Evolutionary conservation across 257 asterid species (phyloP), one percentile per base, ranked within the genome.

Genomic region (Solanum sparsipilum): DNA sequence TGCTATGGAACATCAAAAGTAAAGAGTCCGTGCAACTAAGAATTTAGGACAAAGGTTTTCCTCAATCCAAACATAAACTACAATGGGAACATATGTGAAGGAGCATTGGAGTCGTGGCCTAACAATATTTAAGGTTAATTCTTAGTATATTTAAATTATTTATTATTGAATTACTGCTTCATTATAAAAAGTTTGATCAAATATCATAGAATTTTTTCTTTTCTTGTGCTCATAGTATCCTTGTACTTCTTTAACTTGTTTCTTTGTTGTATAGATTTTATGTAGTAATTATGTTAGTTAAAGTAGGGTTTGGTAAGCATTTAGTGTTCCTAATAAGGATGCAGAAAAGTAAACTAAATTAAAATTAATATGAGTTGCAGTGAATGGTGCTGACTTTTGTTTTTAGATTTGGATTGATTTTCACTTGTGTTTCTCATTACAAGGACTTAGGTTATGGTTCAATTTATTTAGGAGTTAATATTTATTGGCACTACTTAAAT

Each of bases 61-160:
- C 94, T 93, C 92, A 96, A 95, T 92, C 96, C 98, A 46, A 94
- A 94, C 86, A 93, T 94, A 7, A 94, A 94, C 87, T 94, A 95
- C 94, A 94, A 95, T 25, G 98, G 98, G 12, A 96, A 96, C 93
- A 96, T 96, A 87, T 96, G 98, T 90, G 96, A 94, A 96, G 94
- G 98, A 95, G 90, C 99, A 96, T 90, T 95, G 99, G 98, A 96
- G 98, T 90, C 98, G 96, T 89, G 98, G 96, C 86, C 92, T 96
- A 35, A 95, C 98, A 67, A 95, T 96, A 87, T 96, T 98, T 67
- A 95, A 96, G 99, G 96, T 96, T 76, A 84, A 18, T 76, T 34
- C 8, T 35, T 35, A 78, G 10, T 36, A 72, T 86, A 27, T 85
- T 3, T 58, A 18, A 84, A 73, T 18, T 73, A 25, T 73, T 35